Base-by-base conservation (phyloP, 768 basidiomycete species). In the Mycena polygramma region DNA sequence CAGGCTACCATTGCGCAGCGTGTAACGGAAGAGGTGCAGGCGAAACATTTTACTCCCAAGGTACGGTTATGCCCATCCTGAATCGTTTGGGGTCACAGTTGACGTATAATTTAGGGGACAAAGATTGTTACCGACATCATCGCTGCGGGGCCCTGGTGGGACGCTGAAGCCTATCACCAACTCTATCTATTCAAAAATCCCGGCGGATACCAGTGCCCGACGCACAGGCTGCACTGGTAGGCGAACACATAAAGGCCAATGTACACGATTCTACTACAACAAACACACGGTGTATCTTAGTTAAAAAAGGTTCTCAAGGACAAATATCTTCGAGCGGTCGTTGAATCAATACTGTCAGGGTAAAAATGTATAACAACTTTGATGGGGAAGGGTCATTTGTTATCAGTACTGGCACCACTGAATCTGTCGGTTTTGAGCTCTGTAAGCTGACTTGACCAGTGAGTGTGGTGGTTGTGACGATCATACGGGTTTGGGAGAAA, bases 151-250 rank as follows among this genome's bases (percentile, higher is more conserved):
- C 78, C 82, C 7, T 94, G 92, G 92, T 92, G 85, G 74, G 77
- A 88, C 54, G 89, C 88, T 0, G 89, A 90, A 77, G 83, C 87
- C 6, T 91, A 92, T 74, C 89, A 91, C 79, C 91, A 91, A 69
- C 80, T 89, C 57, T 91, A 90, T 75, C 79, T 84, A 70, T 86
- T 87, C 78, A 88, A 88, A 79, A 92, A 94, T 77, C 92, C 93
- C 1, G 74, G 77, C 2, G 93, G 93, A 5, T 94, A 94, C 77
- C 90, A 92, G 71, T 94, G 93, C 79, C 89, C 92, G 0, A 92
- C 89, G 2, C 92, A 93, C 76, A 81, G 78, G 35, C 80, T 92
- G 37, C 87, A 91, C 74, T 93, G 92, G 92, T 92, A 68, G 24
- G 17, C n/a, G 51, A 59, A 9, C 37, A 22, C 11, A 51, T 30